Conservation (phyloP, 2,329 filamentous ascomycete species). For the Scleromitrula shiraiana region DNA sequence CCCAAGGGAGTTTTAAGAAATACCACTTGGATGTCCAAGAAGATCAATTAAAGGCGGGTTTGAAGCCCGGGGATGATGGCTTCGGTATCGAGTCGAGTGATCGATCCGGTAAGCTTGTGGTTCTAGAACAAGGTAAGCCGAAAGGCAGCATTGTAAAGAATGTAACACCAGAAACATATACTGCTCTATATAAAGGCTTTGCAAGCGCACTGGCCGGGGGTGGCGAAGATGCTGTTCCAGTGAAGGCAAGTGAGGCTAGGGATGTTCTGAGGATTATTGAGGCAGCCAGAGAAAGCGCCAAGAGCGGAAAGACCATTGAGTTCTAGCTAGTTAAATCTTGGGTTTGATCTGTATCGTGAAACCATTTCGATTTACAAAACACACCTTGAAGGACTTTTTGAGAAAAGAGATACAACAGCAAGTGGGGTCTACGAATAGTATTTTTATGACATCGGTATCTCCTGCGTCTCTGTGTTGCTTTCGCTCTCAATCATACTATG, state of each 20-base stretch:
- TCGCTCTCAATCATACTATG: too few relatives aligned
- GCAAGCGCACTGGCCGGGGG: constrained; percentile 39
- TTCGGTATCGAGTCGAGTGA: constrained; percentile 58
- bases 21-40: constrained; percentile 65
- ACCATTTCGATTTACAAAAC: too few relatives aligned
- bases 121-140: constrained; percentile 41
- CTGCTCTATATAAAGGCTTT: constrained; percentile 54
- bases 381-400: too few relatives aligned
- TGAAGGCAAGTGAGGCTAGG: constrained; percentile 43
- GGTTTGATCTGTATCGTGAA: too few relatives aligned
- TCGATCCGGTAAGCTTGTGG: constrained; percentile 50
- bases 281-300: constrained; percentile 45
- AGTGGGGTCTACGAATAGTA: too few relatives aligned
- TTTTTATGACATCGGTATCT: too few relatives aligned
- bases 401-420: too few relatives aligned
- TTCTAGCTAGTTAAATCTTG: not conserved
- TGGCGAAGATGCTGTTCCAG: constrained; percentile 45
- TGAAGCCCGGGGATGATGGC: constrained; percentile 49
- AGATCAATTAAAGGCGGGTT: constrained; percentile 59
- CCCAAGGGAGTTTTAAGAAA: constrained; percentile 69
- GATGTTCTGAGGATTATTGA: constrained; percentile 50
- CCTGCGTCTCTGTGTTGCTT: too few relatives aligned
- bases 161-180: constrained; percentile 58
- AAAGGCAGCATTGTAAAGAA: constrained; percentile 44
- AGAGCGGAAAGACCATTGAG: constrained; percentile 33